Evolutionary conservation across 2,329 filamentous ascomycete genomes (phyloP).

Genomic region (Calonectria pauciramosa): DNA sequence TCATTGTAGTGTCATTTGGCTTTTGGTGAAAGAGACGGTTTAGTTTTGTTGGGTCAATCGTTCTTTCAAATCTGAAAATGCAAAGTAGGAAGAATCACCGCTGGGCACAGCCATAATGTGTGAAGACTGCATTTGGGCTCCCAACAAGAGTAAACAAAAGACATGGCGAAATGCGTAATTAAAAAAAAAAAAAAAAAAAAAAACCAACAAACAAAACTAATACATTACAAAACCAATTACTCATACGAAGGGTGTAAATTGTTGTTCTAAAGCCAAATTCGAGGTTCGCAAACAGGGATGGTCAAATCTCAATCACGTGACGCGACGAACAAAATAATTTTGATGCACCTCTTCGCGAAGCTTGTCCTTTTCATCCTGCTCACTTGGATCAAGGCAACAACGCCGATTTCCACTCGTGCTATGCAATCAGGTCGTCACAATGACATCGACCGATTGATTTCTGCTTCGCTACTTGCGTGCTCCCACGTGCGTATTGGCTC

Average conservation of each 20-base stretch:
- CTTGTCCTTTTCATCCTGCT: neutral
- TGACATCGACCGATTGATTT: too few relatives aligned
- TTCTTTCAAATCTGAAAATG: neutral
- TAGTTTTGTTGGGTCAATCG: neutral
- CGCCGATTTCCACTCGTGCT: too few relatives aligned
- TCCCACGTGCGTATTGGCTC: too few relatives aligned
- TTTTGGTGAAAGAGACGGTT: neutral
- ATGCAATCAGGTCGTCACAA: neutral
- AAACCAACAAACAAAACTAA: neutral
- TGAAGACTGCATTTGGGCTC: neutral
- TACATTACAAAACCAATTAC: neutral
- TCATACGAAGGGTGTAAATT: neutral
- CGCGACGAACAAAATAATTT: neutral
- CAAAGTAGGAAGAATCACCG: too few relatives aligned
- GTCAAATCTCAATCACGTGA: constrained; percentile 4
- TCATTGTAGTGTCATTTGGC: neutral
- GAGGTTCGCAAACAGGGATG: neutral
- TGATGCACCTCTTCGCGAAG: neutral
- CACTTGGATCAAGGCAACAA: neutral
- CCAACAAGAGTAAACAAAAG: neutral
- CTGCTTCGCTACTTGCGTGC: too few relatives aligned
- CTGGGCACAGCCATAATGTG: rapidly evolving
- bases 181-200: neutral
- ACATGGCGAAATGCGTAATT: neutral
- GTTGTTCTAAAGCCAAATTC: neutral